A percentile compares a stretch with the other conserved stretches of the same genome.
These are phyloP conservation scores for Perkinsus olseni DNA, from an alignment of 169 alveolate genomes.

Conservation along the genomic window DNA sequence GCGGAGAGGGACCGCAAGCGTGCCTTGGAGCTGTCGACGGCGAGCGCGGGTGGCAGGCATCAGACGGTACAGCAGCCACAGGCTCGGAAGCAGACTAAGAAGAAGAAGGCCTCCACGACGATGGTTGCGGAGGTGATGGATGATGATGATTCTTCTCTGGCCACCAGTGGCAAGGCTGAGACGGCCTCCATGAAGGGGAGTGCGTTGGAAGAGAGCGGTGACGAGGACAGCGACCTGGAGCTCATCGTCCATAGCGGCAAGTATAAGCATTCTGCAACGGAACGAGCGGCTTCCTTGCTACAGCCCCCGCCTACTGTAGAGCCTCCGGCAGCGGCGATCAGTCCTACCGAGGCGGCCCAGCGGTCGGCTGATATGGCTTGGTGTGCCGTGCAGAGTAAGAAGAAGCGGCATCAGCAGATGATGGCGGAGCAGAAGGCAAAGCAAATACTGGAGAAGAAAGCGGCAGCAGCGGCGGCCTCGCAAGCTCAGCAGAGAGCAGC, in stretches of 20 bases:
- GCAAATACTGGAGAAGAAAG: background rate
- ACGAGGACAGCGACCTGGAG: background rate
- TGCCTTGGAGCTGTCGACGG: background rate
- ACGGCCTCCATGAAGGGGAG: background rate
- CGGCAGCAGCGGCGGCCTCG: background rate
- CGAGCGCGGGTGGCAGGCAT: background rate
- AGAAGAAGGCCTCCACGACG: background rate
- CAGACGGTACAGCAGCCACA: constrained; percentile 1
- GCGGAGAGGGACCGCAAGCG: background rate
- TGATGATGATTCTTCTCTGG: background rate
- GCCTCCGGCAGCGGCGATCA: background rate
- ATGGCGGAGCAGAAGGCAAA: background rate
- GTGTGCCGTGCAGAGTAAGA: background rate
- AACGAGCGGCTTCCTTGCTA: background rate
- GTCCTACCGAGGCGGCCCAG: background rate
- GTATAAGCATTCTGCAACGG: background rate
- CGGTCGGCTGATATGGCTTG: background rate
- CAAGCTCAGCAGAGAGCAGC: too few species aligned
- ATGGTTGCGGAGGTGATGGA: background rate
- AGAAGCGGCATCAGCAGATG: background rate
- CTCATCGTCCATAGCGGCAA: background rate
- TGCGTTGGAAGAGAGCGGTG: background rate
- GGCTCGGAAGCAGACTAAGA: background rate
- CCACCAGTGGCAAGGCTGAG: background rate
- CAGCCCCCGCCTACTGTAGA: background rate